A percentile compares a stretch with the other conserved stretches of the same genome.
Evolutionary conservation across 768 basidiomycete species (phyloP).

Genomic region (Polyporus arcularius): DNA sequence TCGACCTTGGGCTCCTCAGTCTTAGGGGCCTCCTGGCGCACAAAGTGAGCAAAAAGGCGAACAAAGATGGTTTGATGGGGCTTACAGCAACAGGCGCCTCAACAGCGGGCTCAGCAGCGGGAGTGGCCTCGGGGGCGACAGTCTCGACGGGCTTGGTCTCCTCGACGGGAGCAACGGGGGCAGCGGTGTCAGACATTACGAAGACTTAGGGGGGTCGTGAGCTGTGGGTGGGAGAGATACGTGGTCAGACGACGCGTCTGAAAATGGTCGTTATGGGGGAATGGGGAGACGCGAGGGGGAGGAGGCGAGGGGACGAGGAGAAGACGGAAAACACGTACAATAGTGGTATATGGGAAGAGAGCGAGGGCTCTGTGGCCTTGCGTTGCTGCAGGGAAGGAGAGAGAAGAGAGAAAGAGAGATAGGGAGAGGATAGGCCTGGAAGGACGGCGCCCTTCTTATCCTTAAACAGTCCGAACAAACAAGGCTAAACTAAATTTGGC

Average conservation of each 20-base stretch:
- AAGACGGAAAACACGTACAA: slow-evolving; percentile 36
- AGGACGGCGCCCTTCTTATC: slow-evolving; percentile 38
- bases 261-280: slow-evolving; percentile 10
- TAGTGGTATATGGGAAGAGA: slow-evolving; percentile 60
- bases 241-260: slow-evolving; percentile 23
- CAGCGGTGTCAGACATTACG: slow-evolving; percentile 85
- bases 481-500: slow-evolving; percentile 35
- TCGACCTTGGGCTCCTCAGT: slow-evolving; percentile 39
- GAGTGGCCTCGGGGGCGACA: slow-evolving; percentile 35
- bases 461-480: slow-evolving; percentile 38
- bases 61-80: slow-evolving; percentile 7
- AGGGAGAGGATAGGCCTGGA: slow-evolving; percentile 29
- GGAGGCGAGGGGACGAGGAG: slow-evolving; percentile 8
- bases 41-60: slow-evolving; percentile 6
- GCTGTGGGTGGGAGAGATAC: slow-evolving; percentile 37
- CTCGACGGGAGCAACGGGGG: slow-evolving; percentile 49
- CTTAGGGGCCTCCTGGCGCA: slow-evolving; percentile 36
- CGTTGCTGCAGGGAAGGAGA: slow-evolving; percentile 28
- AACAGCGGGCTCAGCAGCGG: slow-evolving; percentile 41
- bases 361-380: slow-evolving; percentile 47
- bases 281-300: slow-evolving; percentile 12
- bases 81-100: slow-evolving; percentile 41
- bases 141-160: slow-evolving; percentile 54
- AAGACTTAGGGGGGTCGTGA: slow-evolving; percentile 49
- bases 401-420: slow-evolving; percentile 37